Percentiles rank a stretch among this genome's conserved stretches.
Evolutionary conservation across 257 asterid species (phyloP).

Genomic region (Misopates orontium): DNA sequence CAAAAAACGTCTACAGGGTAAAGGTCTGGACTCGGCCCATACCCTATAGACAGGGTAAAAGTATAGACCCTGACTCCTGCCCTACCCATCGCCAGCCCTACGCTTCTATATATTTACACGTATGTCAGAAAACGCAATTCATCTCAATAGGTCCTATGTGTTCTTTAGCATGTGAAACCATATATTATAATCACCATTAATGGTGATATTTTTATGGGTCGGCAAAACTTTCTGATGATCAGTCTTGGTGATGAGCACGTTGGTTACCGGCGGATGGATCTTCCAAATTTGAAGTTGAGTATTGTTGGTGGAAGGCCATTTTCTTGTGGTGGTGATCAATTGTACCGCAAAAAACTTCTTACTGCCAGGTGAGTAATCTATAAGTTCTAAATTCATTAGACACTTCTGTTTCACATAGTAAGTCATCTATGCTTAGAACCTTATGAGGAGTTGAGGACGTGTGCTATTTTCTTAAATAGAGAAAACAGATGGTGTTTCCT

Average conservation of each 20-base stretch:
- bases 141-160: background rate
- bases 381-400: background rate
- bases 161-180: slow-evolving; percentile 22
- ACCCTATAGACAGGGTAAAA: no score
- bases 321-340: slow-evolving; percentile 72
- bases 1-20: no score
- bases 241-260: slow-evolving; percentile 94
- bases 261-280: slow-evolving; percentile 73
- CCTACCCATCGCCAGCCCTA: no score
- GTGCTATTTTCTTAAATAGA: slow-evolving; percentile 12
- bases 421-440: slow-evolving; percentile 11
- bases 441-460: background rate
- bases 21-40: no score
- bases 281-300: slow-evolving; percentile 65
- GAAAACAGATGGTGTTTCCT: slow-evolving; percentile 12
- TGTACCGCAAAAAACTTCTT: slow-evolving; percentile 67
- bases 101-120: no score
- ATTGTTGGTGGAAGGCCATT: slow-evolving; percentile 96
- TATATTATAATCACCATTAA: slow-evolving; percentile 12
- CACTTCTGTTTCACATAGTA: background rate
- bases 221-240: slow-evolving; percentile 33
- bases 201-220: slow-evolving; percentile 19
- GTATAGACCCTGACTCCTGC: no score
- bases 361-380: slow-evolving; percentile 55
- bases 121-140: background rate